A percentile compares a stretch with the other conserved stretches of the same genome.
These are phyloP conservation scores for Grammothele lineata DNA, from an alignment of 768 basidiomycete genomes.

Conservation along the genomic window DNA sequence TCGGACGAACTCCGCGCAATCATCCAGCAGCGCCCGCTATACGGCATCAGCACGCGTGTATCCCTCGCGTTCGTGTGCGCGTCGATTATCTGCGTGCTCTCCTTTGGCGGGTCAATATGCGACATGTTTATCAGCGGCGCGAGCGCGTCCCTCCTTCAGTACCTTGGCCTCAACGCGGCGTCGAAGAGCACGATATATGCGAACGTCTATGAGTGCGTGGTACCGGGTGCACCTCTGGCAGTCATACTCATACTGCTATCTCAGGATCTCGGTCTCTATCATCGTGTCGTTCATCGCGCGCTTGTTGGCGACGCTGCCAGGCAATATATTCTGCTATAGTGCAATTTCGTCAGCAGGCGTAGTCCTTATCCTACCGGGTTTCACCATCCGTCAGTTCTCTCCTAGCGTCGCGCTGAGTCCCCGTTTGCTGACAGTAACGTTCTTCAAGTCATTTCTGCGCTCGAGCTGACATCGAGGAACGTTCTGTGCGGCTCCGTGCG, in stretches of 20 bases:
- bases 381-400: slow-evolving; percentile 61
- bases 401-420: not conserved
- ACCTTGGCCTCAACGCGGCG: slow-evolving; percentile 77
- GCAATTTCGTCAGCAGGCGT: slow-evolving; percentile 88
- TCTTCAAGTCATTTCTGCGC: slow-evolving; percentile 63
- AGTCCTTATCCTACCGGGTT: slow-evolving; percentile 87
- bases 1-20: slow-evolving; percentile 62
- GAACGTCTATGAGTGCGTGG: slow-evolving; percentile 97
- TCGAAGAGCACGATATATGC: slow-evolving; percentile 87
- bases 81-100: slow-evolving; percentile 76
- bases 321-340: slow-evolving; percentile 81
- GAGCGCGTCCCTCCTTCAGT: slow-evolving; percentile 68
- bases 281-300: slow-evolving; percentile 81
- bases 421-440: not conserved
- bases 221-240: slow-evolving; percentile 31
- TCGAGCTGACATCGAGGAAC: slow-evolving; percentile 79
- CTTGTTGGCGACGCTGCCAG: slow-evolving; percentile 70
- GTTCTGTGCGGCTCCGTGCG: slow-evolving; percentile 78
- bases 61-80: slow-evolving; percentile 72
- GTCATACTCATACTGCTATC: not conserved
- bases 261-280: slow-evolving; percentile 79
- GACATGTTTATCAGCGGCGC: slow-evolving; percentile 81
- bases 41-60: slow-evolving; percentile 64
- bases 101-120: slow-evolving; percentile 75
- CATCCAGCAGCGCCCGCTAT: slow-evolving; percentile 61